Evolutionary conservation across 2,329 filamentous ascomycete species (phyloP), one percentile per base, ranked within the genome.

Genomic region (Microcyclospora tardicrescens): DNA sequence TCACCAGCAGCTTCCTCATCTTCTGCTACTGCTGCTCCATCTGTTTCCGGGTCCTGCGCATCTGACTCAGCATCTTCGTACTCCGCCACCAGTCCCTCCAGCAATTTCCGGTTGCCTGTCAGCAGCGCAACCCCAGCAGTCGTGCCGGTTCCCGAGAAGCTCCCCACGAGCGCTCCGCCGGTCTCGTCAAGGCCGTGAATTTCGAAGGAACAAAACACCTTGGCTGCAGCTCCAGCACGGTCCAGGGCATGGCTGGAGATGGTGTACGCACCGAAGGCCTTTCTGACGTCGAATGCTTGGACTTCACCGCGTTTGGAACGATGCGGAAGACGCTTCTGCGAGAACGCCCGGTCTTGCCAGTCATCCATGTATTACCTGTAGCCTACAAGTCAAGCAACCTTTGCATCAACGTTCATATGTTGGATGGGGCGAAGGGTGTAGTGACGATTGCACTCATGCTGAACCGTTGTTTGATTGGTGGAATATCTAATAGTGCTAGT

Each of bases 171-270:
- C 1, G 39, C 43, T 10, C 34, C 40, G 15, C 35, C 34, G 2
- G 30, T 29, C 11, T 39, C 33, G 1, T 34, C 40, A 12, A 44
- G 37, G 30, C 42, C 43, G 35, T 44, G 43, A 27, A 44, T 40
- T 16, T 44, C 43, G 11, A 44, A 35, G n/a, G 12, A 24, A 24
- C 19, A 8, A 8, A 24, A 24, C 19, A 24, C 19, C 19, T 24
- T 28, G 15, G 29, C 31, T 12, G 34, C 19, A 13, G 10, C 32
- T 14, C 12, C 27, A 11, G 27, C 31, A 28, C 15, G 3, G 16
- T 34, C 16, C 12, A 39, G 6, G 2, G 37, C 37, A 8, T 9
- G 14, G 15, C 37, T 28, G 8, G 15, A 15, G n/a, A 39, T 16
- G 12, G 30, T 12, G 29, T 39, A 39, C n/a, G 28, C 27, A 6